Base-by-base conservation (phyloP, 202 grass and related monocot species). In the Schoenoplectus tabernaemontani region DNA sequence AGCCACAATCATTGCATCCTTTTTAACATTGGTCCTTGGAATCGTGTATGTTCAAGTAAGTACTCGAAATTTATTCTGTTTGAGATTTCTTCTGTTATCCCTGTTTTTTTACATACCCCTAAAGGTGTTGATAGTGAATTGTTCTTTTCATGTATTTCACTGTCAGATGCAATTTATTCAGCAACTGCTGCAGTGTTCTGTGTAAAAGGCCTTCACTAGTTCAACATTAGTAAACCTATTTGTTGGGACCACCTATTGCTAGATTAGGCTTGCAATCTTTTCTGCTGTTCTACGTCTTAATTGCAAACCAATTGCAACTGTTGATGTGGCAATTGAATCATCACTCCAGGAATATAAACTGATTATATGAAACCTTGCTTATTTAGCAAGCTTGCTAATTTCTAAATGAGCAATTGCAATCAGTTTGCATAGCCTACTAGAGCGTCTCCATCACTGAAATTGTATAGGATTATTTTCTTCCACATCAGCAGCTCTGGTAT, bases 21-120 rank as follows among this genome's bases (percentile, higher is more conserved):
- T 98, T 83, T 61, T 98, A 43, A 80, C 87, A 30, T 84, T 94
- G 72, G 91, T 98, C 56, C 91, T 98, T 83, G 95, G 95, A 38
- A 98, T 98, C 64, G 95, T 98, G 36, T 98, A 98, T 87, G 95
- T 98, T 44, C 95, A 98, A 88, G 95, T 98, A 90, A 94, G 87
- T 2, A 37, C 81, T 17, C 64, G 81, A 80, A 48, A 10, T 83
- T 86, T 19, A 24, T 80, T 81, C 16, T 9, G 1, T 54, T 28
- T 22, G 2, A 59, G 37, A 28, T 69, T 9, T 64, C 56, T 74
- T 34, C 22, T 60, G 10, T 63, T 77, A 59, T 53, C 15, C 44
- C 5, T 20, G 4, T 50, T 1, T 26, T 34, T 36, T n/a, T 33
- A 12, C 15, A n/a, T 51, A 32, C 69, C 13, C 26, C 43, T 48